Base-by-base conservation (phyloP, 495 filamentous ascomycete species). In the Penicillium nucicola region DNA sequence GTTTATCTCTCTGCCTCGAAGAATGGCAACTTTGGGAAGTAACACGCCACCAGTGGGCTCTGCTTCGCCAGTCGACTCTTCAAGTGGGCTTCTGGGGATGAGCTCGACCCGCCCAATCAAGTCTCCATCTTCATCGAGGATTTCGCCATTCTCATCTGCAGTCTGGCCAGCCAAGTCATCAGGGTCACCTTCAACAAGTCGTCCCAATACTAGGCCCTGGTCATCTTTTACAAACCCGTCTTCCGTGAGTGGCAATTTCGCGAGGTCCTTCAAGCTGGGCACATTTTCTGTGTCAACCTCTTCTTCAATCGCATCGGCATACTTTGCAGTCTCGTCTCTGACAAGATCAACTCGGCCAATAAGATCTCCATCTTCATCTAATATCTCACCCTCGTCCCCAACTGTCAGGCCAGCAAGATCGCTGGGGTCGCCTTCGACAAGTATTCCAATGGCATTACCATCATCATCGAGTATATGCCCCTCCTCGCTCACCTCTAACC, bases 61-160 rank as follows among this genome's bases (percentile, higher is more conserved):
- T 7, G 43, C 56, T 19, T 32, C 55, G 34, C 58, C 59, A 18
- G 48, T 40, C 13, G 46, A 42, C 1, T 66, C 65, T 15, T 54
- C 51, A 40, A 61, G 42, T 68, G 66, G 38, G 61, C 53, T 40
- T 57, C 64, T 56, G 15, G 81, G 70, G 11, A 78, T 55, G 5
- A 78, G 68, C 53, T 83, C 79, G 19, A 71, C 76, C 18, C 77
- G 72, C 23, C 80, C 82, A 42, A 85, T 77, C 14, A 83, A 71
- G 50, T 86, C 80, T 12, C 84, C 84, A 31, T 84, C 81, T 30
- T 84, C 77, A 47, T 86, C 83, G 13, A 86, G 67, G 32, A 85
- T 82, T 56, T 84, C 81, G 12, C 82, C 82, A 6, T 81, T 75
- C 11, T 85, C 82, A 37, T 81, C 80, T 34, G 84, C 72, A 2